Conservation (phyloP, 1,139 yeast species). For the Pneumocystis sp. region DNA sequence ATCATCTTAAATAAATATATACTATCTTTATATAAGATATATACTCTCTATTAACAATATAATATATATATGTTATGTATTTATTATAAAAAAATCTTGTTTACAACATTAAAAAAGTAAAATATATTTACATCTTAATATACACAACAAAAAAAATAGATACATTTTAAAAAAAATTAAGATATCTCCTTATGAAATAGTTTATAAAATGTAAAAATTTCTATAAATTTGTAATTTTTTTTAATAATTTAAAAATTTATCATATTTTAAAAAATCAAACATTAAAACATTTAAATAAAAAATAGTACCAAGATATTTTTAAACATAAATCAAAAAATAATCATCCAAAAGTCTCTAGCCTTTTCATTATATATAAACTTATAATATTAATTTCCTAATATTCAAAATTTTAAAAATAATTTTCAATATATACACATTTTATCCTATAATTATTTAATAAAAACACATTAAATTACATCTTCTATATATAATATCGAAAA, state of each 20-base stretch:
- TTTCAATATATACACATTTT: background rate
- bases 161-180: background rate
- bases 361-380: no score
- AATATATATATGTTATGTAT: background rate
- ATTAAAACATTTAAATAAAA: background rate
- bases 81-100: background rate
- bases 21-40: background rate
- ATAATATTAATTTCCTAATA: no score
- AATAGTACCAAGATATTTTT: background rate
- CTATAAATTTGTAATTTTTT: background rate
- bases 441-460: background rate
- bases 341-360: no score
- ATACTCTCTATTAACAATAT: background rate
- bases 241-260: background rate
- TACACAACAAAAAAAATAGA: no score
- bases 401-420: background rate
- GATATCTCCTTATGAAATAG: background rate
- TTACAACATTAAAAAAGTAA: background rate
- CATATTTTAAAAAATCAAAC: background rate
- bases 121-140: no score
- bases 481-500: background rate
- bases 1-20: background rate
- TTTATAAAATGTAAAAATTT: background rate
- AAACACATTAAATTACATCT: background rate
- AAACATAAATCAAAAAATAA: background rate